These are phyloP conservation scores for Globisporangium solare DNA, from an alignment of 352 stramenopile species.

Conservation along the genomic window DNA sequence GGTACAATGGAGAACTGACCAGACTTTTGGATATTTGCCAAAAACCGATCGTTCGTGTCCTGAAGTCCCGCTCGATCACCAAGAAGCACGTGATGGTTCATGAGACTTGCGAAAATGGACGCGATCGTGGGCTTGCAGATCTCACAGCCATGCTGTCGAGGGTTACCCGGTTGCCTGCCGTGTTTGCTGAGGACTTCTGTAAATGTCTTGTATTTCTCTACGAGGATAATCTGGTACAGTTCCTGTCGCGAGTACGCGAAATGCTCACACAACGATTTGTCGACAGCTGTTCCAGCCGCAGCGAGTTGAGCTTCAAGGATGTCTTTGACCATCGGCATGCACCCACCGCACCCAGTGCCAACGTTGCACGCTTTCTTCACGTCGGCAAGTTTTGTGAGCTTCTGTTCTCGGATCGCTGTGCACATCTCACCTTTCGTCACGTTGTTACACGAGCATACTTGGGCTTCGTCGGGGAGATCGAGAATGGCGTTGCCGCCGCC, in stretches of 20 bases:
- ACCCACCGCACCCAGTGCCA: constrained; percentile 88
- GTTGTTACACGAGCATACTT: constrained; percentile 93
- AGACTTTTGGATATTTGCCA: constrained; percentile 92
- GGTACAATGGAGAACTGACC: constrained; percentile 92
- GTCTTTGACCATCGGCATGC: constrained; percentile 88
- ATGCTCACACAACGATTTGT: constrained; percentile 90
- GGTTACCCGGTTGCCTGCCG: constrained; percentile 41
- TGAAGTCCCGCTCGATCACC: constrained; percentile 75
- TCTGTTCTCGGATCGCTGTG: constrained; percentile 64
- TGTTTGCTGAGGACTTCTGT: constrained; percentile 82
- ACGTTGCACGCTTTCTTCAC: constrained; percentile 87
- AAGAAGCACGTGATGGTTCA: constrained; percentile 85
- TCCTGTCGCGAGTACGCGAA: constrained; percentile 88
- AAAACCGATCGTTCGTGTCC: constrained; percentile 91
- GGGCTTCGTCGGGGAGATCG: constrained; percentile 68
- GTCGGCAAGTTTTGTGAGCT: constrained; percentile 57
- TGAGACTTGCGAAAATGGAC: constrained; percentile 87
- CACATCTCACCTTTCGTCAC: constrained; percentile 84
- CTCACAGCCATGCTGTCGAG: constrained; percentile 77
- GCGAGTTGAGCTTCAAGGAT: constrained; percentile 82
- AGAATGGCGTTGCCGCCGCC: constrained; percentile 30
- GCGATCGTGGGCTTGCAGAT: constrained; percentile 91
- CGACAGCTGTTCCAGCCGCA: constrained; percentile 79
- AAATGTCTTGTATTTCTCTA: constrained; percentile 85
- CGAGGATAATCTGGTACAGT: constrained; percentile 84